These are phyloP conservation scores for Phytophthora sp. DNA, from an alignment of 352 stramenopile species.

Conservation along the genomic window DNA sequence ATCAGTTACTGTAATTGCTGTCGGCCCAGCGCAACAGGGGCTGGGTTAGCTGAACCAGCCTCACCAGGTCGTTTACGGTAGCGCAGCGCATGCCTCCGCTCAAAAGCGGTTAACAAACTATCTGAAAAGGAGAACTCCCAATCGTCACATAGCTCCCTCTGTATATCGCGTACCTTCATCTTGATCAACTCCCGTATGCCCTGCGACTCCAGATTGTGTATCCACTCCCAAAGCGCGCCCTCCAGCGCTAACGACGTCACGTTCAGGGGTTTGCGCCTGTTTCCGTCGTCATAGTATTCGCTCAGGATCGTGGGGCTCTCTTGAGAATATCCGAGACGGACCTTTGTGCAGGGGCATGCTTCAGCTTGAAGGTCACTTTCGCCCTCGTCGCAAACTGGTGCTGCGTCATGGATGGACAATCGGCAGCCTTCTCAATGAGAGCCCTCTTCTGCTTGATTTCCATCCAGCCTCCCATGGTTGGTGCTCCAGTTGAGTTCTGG, in stretches of 20 bases:
- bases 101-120: neutral
- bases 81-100: neutral
- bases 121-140: neutral
- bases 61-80: neutral
- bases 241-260: neutral
- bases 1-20: neutral
- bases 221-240: neutral
- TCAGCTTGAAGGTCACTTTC: neutral
- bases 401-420: neutral
- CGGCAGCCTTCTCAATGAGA: neutral
- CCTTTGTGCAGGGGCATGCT: neutral
- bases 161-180: neutral
- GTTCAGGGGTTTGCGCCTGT: neutral
- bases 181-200: neutral
- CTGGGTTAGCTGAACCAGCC: neutral
- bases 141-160: neutral
- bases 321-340: neutral
- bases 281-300: neutral
- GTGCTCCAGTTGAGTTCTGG: too few relatives aligned
- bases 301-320: neutral
- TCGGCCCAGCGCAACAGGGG: neutral
- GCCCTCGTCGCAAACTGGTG: neutral
- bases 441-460: too few relatives aligned
- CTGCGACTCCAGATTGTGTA: neutral
- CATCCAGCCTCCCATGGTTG: too few relatives aligned